These are phyloP conservation scores for Phytopythium cucurbitacearum DNA, from an alignment of 352 stramenopile genomes.

Conservation along the genomic window DNA sequence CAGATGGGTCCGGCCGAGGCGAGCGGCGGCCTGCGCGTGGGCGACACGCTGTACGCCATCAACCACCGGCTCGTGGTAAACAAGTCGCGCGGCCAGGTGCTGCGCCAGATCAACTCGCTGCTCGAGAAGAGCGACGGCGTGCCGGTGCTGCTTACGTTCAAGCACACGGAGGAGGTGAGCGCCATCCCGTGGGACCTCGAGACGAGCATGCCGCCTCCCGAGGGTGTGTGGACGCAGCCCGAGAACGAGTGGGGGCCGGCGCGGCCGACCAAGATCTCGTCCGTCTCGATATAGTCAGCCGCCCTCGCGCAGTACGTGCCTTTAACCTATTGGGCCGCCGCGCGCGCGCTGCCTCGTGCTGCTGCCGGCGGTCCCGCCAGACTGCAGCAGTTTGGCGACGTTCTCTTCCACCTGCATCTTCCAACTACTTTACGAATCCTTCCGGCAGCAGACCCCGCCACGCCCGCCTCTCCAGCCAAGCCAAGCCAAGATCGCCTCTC, in stretches of 20 bases:
- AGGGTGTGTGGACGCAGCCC: constrained; percentile 75
- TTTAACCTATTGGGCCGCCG: constrained; percentile 4
- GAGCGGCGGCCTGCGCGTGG: constrained; percentile 63
- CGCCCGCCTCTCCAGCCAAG: too few relatives aligned
- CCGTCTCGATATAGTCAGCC: constrained; percentile 69
- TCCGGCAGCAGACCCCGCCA: background rate
- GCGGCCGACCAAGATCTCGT: constrained; percentile 78
- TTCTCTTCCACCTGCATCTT: background rate
- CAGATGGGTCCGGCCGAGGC: constrained; percentile 70
- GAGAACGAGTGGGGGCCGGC: constrained; percentile 86
- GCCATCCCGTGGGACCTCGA: constrained; percentile 75
- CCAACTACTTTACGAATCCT: constrained; percentile 4
- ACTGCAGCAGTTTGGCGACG: constrained; percentile 16
- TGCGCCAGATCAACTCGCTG: constrained; percentile 74
- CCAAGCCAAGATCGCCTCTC: too few relatives aligned
- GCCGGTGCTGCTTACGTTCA: constrained; percentile 75
- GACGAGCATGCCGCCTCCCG: constrained; percentile 65
- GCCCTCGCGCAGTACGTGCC: constrained; percentile 6
- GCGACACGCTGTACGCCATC: constrained; percentile 82
- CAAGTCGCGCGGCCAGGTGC: constrained; percentile 80
- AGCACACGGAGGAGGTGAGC: constrained; percentile 77
- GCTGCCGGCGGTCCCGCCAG: background rate
- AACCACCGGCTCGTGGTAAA: constrained; percentile 87
- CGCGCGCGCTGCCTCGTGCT: constrained; percentile 8
- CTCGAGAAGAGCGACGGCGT: constrained; percentile 69